These are phyloP conservation scores for Durio zibethinus DNA, from an alignment of 345 rosid species.

Conservation along the genomic window DNA sequence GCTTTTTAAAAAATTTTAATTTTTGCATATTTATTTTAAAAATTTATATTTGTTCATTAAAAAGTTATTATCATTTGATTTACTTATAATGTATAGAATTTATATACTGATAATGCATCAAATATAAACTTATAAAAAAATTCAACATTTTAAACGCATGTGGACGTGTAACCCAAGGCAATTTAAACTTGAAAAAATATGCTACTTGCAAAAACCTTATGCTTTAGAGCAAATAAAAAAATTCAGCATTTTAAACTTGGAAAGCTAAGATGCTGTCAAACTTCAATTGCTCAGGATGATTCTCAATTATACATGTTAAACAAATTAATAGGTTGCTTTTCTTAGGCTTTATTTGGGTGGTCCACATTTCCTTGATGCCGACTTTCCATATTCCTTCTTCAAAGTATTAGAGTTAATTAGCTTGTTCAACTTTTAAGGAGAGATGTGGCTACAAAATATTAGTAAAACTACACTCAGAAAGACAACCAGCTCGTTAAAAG, in stretches of 20 bases:
- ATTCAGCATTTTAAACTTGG: constrained; percentile 17
- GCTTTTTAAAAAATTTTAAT: too few species aligned
- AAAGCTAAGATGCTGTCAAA: constrained; percentile 28
- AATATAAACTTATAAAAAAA: too few species aligned
- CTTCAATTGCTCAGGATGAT: constrained; percentile 46
- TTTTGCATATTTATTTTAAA: too few species aligned
- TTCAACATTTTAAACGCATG: too few species aligned
- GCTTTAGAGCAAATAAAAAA: constrained; percentile 12
- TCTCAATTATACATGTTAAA: constrained; percentile 38
- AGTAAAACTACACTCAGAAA: constrained; percentile 20
- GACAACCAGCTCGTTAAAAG: not conserved
- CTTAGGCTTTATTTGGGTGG: constrained; percentile 41
- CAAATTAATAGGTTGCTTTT: constrained; percentile 24
- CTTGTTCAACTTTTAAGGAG: constrained; percentile 29
- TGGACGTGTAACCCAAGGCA: too few species aligned
- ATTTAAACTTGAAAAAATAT: not conserved
- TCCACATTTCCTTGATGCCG: constrained; percentile 41
- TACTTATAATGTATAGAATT: too few species aligned
- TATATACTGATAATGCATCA: too few species aligned
- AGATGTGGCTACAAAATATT: constrained; percentile 16
- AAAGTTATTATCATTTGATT: too few species aligned
- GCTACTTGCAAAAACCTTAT: not conserved
- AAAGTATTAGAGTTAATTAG: constrained; percentile 29
- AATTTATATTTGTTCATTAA: too few species aligned
- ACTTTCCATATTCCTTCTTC: constrained; percentile 46